A percentile compares a stretch with the other conserved stretches of the same genome.
Evolutionary conservation across 257 asterid species (phyloP).

Genomic region (Craterostigma plantagineum): DNA sequence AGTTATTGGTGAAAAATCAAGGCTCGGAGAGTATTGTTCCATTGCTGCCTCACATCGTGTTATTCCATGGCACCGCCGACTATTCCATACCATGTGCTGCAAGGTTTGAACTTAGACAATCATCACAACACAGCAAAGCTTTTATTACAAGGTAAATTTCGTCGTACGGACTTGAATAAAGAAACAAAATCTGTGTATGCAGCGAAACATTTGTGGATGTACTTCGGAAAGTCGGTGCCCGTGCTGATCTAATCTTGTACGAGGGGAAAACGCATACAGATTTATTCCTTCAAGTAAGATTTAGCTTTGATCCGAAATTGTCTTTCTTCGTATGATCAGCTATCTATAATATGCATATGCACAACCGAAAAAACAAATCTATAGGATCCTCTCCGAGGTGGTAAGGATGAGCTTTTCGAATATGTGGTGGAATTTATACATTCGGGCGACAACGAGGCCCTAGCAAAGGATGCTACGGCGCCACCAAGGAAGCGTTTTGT

Average conservation of each 20-base stretch:
- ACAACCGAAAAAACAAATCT: no score
- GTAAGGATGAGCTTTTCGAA: conserved; percentile 60
- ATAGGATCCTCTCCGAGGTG: conserved; percentile 92
- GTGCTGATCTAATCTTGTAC: conserved; percentile 49
- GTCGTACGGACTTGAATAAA: no score
- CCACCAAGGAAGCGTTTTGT: conserved; percentile 3
- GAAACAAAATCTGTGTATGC: conserved; percentile 8
- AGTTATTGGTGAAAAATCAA: conserved; percentile 30
- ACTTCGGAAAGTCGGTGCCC: conserved; percentile 48
- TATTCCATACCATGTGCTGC: conserved; percentile 14
- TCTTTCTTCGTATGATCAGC: neutral
- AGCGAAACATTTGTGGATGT: conserved; percentile 48
- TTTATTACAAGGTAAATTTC: no score
- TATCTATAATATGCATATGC: no score
- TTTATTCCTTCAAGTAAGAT: conserved; percentile 76
- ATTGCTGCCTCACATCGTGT: conserved; percentile 55
- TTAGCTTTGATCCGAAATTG: neutral
- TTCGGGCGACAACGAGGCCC: neutral
- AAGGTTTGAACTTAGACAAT: conserved; percentile 28
- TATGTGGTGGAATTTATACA: conserved; percentile 1
- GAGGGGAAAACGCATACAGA: conserved; percentile 90
- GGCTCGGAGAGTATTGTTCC: conserved; percentile 22
- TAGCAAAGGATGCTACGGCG: neutral
- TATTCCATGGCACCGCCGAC: conserved; percentile 23
- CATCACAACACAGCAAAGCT: no score